These are phyloP conservation scores for Xylaria scruposa DNA, from an alignment of 495 filamentous ascomycete genomes.

Conservation along the genomic window DNA sequence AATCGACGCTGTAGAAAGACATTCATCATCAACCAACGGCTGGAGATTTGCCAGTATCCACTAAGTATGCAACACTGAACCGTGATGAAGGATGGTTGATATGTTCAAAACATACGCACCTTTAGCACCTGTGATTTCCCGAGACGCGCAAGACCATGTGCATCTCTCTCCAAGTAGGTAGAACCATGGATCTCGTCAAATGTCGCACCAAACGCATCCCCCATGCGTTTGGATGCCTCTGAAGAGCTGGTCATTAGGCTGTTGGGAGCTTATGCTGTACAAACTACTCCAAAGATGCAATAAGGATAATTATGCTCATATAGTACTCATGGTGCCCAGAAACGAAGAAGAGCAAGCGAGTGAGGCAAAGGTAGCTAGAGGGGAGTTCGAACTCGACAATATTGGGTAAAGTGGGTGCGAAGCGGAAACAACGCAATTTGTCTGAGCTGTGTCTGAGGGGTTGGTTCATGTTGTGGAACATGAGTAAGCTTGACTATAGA, in stretches of 20 bases:
- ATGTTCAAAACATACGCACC: conserved; percentile 13
- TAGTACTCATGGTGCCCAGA: not conserved
- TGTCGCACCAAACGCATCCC: not conserved
- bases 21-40: not conserved
- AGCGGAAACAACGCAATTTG: not conserved
- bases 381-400: too few species aligned
- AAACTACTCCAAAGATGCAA: not conserved
- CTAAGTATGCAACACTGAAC: not conserved
- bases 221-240: not conserved
- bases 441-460: too few species aligned
- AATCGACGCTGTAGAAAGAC: conserved; percentile 44
- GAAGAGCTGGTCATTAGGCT: conserved; percentile 2
- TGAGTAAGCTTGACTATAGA: too few species aligned
- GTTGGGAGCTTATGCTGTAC: not conserved
- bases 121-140: conserved; percentile 60
- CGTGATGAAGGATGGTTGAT: not conserved
- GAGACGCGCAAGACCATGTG: conserved; percentile 46
- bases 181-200: conserved; percentile 21
- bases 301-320: not conserved
- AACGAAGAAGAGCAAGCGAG: too few species aligned
- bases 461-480: not conserved
- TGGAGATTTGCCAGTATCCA: not conserved
- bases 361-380: not conserved
- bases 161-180: conserved; percentile 21
- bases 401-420: not conserved